Base-by-base conservation (phyloP, 2,329 filamentous ascomycete species). In the Coniella lustricola region DNA sequence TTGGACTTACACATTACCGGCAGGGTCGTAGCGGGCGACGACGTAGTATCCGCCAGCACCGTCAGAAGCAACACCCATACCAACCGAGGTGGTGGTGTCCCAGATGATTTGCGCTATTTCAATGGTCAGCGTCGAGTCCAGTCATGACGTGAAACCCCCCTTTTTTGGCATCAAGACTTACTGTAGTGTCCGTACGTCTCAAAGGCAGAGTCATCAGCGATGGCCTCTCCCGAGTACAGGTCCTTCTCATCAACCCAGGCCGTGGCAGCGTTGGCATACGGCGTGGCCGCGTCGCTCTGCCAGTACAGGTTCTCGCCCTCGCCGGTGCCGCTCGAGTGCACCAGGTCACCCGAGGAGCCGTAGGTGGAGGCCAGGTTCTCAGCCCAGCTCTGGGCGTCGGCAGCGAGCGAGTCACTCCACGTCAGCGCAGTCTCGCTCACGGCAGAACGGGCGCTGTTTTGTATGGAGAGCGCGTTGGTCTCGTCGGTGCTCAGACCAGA, bases 271-370 rank as follows among this genome's bases (percentile, higher is more conserved):
- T 52, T 48, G 31, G 35, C 32, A 25, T 46, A 52, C 17, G 50
- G 52, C 13, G 25, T 32, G 39, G 22, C 29, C 14, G 40, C 34
- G 21, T 42, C 32, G 20, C 49, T 50, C 41, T 53, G 47, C 51
- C 51, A 56, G 54, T 53, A 56, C 48, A 56, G 39, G 49, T 56
- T 56, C 54, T 56, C 54, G 20, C 54, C 54, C n/a, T 49, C 39
- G 8, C 22, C 21, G 9, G 40, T 50, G 37, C 31, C 33, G 21
- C 36, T 22, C 12, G 44, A 38, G 44, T 53, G 51, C 9, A 38
- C 38, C 44, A 53, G 51, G 18, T 32, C 36, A 18, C 51, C 51
- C 2, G 51, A n/a, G 12, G 47, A 46, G 7, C 42, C 43, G 16
- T 8, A 32, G 18, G 44, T 10, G 20, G 46, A 37, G 29, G 53